Evolutionary conservation across 2,329 filamentous ascomycete genomes (phyloP).

Genomic region (Geoglossum cookeanum): DNA sequence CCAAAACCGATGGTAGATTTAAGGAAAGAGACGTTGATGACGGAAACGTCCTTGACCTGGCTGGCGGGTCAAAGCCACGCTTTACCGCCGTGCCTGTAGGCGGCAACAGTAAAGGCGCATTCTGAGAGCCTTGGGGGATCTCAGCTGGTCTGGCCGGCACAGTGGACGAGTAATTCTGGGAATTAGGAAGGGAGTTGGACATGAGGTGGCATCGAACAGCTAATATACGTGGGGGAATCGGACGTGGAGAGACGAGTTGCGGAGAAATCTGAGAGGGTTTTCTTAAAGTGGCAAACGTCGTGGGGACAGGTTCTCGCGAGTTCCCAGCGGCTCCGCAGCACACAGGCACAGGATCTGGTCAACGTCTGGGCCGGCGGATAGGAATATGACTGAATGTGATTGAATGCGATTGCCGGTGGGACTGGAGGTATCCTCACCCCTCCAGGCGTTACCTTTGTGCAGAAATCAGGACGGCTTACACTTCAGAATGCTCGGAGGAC

Average conservation of each 20-base stretch:
- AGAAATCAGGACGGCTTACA: neutral
- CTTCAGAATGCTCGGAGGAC: neutral
- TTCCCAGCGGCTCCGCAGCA: neutral
- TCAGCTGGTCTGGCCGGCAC: neutral
- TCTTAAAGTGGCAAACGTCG: neutral
- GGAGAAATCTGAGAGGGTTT: neutral
- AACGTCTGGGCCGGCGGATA: neutral
- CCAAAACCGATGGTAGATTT: neutral
- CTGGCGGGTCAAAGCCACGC: neutral
- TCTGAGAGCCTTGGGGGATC: neutral
- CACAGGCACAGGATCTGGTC: neutral
- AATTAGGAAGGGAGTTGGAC: neutral
- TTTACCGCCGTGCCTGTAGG: neutral
- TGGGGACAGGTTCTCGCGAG: neutral
- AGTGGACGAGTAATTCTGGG: neutral
- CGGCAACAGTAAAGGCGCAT: constrained; percentile 1
- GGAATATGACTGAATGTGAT: neutral
- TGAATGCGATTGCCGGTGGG: no score
- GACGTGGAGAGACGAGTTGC: neutral
- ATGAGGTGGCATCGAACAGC: constrained; percentile 3
- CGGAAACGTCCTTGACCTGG: neutral
- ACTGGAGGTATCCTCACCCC: no score
- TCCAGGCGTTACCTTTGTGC: neutral
- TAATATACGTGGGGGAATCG: neutral
- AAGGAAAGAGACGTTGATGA: neutral